These are phyloP conservation scores for Linum tenue DNA, from an alignment of 345 rosid species.

Conservation along the genomic window DNA sequence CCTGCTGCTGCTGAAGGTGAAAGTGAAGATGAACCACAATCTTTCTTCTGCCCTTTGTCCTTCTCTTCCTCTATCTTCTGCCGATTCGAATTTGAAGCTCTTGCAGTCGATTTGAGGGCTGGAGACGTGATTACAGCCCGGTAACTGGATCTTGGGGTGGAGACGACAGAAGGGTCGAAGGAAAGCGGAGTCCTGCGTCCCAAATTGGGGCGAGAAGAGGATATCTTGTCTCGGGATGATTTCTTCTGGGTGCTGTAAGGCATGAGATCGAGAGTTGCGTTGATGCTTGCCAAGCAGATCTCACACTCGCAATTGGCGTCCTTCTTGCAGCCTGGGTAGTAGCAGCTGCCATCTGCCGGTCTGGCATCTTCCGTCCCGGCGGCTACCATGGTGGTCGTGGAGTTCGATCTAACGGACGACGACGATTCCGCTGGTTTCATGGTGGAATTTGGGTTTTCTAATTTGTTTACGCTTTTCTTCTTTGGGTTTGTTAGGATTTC, in stretches of 20 bases:
- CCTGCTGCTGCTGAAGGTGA: background rate
- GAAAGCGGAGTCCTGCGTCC: conserved; percentile 39
- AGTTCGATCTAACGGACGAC: conserved; percentile 31
- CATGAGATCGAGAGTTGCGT: conserved; percentile 83
- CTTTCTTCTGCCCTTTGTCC: conserved; percentile 12
- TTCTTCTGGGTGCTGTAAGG: conserved; percentile 58
- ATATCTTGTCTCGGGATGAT: conserved; percentile 58
- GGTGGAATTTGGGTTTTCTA: conserved; percentile 8
- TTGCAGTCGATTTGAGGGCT: conserved; percentile 33
- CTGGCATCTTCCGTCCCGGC: conserved; percentile 24
- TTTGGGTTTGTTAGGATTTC: background rate
- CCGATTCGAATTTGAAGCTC: conserved; percentile 5
- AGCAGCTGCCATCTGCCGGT: conserved; percentile 41
- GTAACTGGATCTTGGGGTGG: conserved; percentile 49
- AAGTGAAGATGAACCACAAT: background rate
- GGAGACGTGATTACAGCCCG: conserved; percentile 29
- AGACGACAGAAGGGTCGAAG: conserved; percentile 32
- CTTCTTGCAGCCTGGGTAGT: conserved; percentile 80
- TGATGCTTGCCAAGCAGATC: conserved; percentile 77
- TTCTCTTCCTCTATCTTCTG: conserved; percentile 8
- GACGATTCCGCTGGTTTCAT: conserved; percentile 29
- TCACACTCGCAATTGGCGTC: conserved; percentile 78
- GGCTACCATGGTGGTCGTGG: conserved; percentile 2
- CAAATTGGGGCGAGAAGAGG: conserved; percentile 24
- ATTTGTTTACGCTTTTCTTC: background rate